Evolutionary conservation across 1,139 yeast genomes (phyloP).

Genomic region (Lodderomyces pseudojiufengensis): DNA sequence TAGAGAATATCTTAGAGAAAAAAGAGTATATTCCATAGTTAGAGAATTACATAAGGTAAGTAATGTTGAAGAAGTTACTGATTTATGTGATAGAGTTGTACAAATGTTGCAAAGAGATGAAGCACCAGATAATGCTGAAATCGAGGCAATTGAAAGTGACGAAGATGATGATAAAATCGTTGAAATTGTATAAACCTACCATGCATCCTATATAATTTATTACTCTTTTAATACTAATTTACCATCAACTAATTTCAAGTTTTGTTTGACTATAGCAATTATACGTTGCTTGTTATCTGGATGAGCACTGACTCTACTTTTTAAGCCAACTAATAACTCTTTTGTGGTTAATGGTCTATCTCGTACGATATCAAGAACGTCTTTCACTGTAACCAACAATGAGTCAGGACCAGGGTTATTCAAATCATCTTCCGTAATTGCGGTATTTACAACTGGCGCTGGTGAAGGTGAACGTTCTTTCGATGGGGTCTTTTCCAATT

Average conservation of each 20-base stretch:
- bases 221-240: constrained; percentile 53
- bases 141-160: constrained; percentile 30
- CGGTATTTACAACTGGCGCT: constrained; percentile 2
- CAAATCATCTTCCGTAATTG: constrained; percentile 19
- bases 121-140: constrained; percentile 35
- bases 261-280: constrained; percentile 63
- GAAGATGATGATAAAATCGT: constrained; percentile 48
- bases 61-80: constrained; percentile 62
- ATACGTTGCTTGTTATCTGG: constrained; percentile 68
- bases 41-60: constrained; percentile 77
- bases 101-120: constrained; percentile 93
- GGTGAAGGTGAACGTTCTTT: constrained; percentile 17
- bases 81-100: constrained; percentile 70
- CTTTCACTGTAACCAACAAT: constrained; percentile 59
- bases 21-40: constrained; percentile 77
- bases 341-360: constrained; percentile 63
- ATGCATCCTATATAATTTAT: not conserved
- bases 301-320: constrained; percentile 62
- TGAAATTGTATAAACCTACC: constrained; percentile 40
- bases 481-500: constrained; percentile 16
- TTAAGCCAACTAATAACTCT: constrained; percentile 58
- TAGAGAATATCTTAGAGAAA: constrained; percentile 72
- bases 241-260: constrained; percentile 66
- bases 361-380: constrained; percentile 63
- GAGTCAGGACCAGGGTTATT: constrained; percentile 40